These are phyloP conservation scores for Dothiorella sarmentorum DNA, from an alignment of 2,329 filamentous ascomycete genomes.

Conservation along the genomic window DNA sequence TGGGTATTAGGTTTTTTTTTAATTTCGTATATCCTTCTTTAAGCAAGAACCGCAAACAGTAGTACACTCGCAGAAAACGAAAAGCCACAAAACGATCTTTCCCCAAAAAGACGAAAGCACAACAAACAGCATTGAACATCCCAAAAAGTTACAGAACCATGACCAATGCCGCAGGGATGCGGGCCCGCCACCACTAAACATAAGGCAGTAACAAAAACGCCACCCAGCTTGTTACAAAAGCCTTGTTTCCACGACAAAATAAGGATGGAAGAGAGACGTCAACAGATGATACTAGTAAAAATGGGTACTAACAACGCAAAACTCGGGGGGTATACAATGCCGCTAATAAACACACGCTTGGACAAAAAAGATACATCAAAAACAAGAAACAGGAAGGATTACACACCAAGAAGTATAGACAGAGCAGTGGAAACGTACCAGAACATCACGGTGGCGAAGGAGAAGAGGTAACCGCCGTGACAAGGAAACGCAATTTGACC, in stretches of 20 bases:
- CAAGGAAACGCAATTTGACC: not conserved
- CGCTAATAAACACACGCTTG: conserved; percentile 8
- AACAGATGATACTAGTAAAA: not conserved
- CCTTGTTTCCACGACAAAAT: not conserved
- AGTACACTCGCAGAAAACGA: not conserved
- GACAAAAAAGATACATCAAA: not conserved
- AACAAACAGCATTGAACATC: not conserved
- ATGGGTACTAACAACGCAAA: not conserved
- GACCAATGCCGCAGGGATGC: not conserved
- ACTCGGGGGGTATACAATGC: conserved; percentile 19
- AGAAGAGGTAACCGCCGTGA: not conserved
- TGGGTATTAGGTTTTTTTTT: not conserved
- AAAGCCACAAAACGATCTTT: not conserved
- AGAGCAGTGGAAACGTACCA: conserved; percentile 1
- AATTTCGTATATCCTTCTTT: not conserved
- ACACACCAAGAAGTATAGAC: not conserved
- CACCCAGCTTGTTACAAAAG: not conserved
- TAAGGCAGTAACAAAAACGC: not conserved
- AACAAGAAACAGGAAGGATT: not conserved
- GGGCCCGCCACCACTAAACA: not conserved
- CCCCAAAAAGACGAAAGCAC: not conserved
- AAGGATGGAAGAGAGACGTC: not conserved
- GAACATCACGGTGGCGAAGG: not conserved
- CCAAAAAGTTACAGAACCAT: no score
- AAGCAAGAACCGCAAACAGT: not conserved